These are phyloP conservation scores for Exophiala xenobiotica DNA, from an alignment of 2,329 filamentous ascomycete species.

Conservation along the genomic window DNA sequence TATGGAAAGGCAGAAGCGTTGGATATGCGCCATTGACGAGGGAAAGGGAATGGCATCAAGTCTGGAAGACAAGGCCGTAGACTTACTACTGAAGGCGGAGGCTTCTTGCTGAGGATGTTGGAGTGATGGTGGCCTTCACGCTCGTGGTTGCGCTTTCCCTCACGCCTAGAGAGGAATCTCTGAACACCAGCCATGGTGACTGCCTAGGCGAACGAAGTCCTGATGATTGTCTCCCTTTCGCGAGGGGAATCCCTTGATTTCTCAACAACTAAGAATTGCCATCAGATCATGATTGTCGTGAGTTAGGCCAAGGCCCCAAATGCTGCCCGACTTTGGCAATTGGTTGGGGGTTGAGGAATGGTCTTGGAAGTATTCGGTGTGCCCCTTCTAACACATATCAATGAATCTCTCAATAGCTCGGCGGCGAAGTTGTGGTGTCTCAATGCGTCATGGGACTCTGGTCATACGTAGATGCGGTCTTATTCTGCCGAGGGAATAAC, in stretches of 20 bases:
- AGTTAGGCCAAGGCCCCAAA: not conserved
- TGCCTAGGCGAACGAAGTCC: too few species aligned
- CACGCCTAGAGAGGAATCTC: conserved; percentile 42
- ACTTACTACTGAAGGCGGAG: conserved; percentile 15
- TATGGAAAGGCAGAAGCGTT: conserved; percentile 21
- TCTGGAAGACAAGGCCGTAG: not conserved
- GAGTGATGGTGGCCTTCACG: conserved; percentile 12
- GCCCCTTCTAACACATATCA: too few species aligned
- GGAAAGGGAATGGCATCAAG: conserved; percentile 1
- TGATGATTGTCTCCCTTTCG: not conserved
- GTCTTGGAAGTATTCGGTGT: too few species aligned
- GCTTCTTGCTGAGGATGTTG: conserved; percentile 13
- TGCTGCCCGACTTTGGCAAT: not conserved
- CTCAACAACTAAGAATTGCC: not conserved
- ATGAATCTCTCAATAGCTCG: not conserved
- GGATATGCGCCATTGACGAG: conserved; percentile 26
- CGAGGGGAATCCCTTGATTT: not conserved
- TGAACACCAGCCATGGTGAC: conserved; percentile 43
- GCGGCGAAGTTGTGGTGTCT: not conserved
- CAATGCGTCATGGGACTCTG: not conserved
- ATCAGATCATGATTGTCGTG: not conserved
- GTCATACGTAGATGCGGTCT: not conserved
- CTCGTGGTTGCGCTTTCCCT: conserved; percentile 33
- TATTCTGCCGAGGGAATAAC: not conserved
- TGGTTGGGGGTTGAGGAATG: too few species aligned